Conservation (phyloP, 495 filamentous ascomycete genomes). For the Penicillium diatomitis region DNA sequence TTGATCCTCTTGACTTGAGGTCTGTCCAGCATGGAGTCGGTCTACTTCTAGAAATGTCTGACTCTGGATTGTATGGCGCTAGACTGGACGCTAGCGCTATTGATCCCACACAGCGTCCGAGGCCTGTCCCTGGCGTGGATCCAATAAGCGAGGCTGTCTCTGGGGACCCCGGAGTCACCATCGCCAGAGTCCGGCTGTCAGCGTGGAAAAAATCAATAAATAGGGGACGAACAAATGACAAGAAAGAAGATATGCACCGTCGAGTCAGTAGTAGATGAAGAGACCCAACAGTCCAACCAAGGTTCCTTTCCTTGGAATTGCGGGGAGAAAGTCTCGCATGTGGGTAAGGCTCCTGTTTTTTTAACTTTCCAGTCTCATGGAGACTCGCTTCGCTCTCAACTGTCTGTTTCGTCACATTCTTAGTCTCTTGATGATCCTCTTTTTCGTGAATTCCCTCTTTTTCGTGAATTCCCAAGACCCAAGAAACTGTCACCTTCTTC, state of each 20-base stretch:
- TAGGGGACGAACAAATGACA: too few relatives aligned
- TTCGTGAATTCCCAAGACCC: too few relatives aligned
- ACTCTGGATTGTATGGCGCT: background rate
- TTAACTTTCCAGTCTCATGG: background rate
- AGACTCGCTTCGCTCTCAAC: slow-evolving; percentile 5
- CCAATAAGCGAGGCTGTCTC: slow-evolving; percentile 10
- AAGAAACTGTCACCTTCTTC: too few relatives aligned
- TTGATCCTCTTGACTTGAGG: too few relatives aligned
- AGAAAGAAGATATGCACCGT: too few relatives aligned
- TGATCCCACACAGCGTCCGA: slow-evolving; percentile 4
- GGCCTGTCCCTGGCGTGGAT: background rate
- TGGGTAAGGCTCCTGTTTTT: slow-evolving; percentile 12
- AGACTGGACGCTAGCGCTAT: slow-evolving; percentile 2
- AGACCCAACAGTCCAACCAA: background rate
- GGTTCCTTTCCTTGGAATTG: slow-evolving; percentile 8
- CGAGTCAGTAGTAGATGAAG: background rate
- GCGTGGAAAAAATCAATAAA: background rate
- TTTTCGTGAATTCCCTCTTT: background rate
- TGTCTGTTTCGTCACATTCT: background rate
- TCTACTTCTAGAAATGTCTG: too few relatives aligned
- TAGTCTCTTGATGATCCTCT: slow-evolving; percentile 1
- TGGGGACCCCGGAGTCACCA: slow-evolving; percentile 6
- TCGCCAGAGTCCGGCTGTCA: background rate
- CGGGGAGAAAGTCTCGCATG: slow-evolving; percentile 12
- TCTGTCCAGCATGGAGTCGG: too few relatives aligned